These are phyloP conservation scores for Silene uniflora DNA, from an alignment of 148 eudicot genomes.

Conservation along the genomic window DNA sequence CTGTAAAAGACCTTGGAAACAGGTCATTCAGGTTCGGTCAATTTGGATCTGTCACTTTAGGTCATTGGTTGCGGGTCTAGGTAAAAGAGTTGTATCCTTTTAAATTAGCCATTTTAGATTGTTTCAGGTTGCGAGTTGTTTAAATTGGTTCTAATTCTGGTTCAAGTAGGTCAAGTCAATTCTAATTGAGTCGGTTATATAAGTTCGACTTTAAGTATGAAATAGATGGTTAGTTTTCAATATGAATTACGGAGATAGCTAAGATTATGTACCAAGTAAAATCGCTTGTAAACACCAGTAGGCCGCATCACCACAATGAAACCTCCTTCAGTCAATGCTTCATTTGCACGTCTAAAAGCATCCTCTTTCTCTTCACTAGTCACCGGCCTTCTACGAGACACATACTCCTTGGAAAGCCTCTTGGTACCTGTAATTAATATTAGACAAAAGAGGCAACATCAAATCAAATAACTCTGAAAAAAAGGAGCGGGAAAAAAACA, in stretches of 20 bases:
- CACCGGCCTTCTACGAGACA: constrained; percentile 27
- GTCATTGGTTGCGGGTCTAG: no score
- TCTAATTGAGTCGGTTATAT: no score
- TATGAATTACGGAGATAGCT: neutral
- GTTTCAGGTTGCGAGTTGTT: no score
- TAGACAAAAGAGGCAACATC: neutral
- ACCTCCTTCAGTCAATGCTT: constrained; percentile 20
- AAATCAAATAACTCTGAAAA: neutral
- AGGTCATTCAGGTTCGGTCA: neutral
- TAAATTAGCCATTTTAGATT: no score
- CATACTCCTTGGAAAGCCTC: constrained; percentile 17
- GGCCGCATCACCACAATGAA: constrained; percentile 31
- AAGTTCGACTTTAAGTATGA: neutral
- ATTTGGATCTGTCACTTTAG: neutral
- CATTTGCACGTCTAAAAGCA: constrained; percentile 23
- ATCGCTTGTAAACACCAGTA: constrained; percentile 31
- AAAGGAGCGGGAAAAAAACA: neutral
- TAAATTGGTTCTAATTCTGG: no score
- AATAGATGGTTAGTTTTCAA: neutral
- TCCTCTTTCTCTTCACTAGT: constrained; percentile 20
- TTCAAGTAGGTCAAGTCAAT: no score
- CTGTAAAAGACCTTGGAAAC: no score
- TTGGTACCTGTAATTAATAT: constrained; percentile 2
- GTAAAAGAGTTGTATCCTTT: no score
- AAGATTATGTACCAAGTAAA: constrained; percentile 15